Base-by-base conservation (phyloP, 371 early-diverging fungal genomes). In the Conidiobolus incongruus region DNA sequence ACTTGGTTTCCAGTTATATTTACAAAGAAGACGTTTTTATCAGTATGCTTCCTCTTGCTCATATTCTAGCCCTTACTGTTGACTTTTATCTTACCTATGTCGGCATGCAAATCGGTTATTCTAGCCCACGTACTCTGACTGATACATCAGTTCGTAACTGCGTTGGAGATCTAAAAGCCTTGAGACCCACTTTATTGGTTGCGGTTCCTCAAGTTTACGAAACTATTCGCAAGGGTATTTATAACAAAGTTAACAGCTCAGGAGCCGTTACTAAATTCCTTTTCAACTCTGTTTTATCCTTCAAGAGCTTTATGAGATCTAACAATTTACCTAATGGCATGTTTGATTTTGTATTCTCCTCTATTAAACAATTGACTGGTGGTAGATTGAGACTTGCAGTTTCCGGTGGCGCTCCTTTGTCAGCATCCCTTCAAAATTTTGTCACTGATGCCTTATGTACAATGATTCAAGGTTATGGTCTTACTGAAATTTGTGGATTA, bases 181-280 rank as follows among this genome's bases (percentile, higher is more conserved):
- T 89, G 46, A 65, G 75, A 22, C 98, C 99, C 8, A 83, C 88
- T 12, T 52, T 95, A 35, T 75, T 98, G 71, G 71, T 82, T 17
- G 90, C 89, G 53, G 89, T 96, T 11, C 87, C 90, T 19, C 81
- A 77, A 31, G 89, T 90, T 2, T 87, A 87, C 87, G 85, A 87
- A 56, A 75, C 81, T 13, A 86, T 95, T 50, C 77, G 88, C 32
- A 84, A 80, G 54, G 86, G 83, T 32, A 72, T 90, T 34, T 59
- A 76, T 23, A 64, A 70, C 35, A 78, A 83, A 51, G 54, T 91
- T 33, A 61, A 64, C 35, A 54, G 57, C 13, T 59, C 70, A n/a
- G 61, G 71, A 7, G 68, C 81, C 34, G 43, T 71, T 1, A 63
- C 68, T 16, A 79, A 75, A 46, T 66, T 55, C 48, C 59, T 93